These are phyloP conservation scores for Beauveria varroae DNA, from an alignment of 2,329 filamentous ascomycete species.

Conservation along the genomic window DNA sequence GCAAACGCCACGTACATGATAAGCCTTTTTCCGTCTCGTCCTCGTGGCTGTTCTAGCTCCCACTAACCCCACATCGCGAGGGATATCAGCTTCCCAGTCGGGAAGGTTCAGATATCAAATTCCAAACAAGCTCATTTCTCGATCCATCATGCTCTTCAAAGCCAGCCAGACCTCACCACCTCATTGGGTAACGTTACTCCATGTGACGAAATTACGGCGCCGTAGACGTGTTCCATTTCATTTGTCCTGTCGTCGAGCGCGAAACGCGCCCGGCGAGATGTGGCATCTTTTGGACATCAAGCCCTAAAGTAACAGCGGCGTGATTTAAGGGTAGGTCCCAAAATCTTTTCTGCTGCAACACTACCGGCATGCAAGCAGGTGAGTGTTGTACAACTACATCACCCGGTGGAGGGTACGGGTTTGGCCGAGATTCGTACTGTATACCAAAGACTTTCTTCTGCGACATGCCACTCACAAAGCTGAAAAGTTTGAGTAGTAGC, in stretches of 20 bases:
- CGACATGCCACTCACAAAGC: neutral
- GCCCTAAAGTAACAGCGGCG: neutral
- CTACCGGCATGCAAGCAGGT: neutral
- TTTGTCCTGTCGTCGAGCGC: neutral
- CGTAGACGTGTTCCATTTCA: neutral
- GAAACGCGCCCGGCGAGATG: neutral
- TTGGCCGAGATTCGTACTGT: no score
- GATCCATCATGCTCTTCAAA: neutral
- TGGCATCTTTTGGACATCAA: neutral
- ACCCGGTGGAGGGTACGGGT: no score
- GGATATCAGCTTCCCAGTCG: neutral
- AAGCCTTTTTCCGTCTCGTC: neutral
- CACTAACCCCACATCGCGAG: neutral
- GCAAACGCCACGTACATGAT: constrained; percentile 1
- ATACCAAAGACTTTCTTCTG: neutral
- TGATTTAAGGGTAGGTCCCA: neutral
- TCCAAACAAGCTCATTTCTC: neutral
- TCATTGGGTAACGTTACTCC: constrained; percentile 7
- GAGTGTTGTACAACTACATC: no score
- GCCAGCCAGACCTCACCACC: neutral
- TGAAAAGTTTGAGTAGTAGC: no score
- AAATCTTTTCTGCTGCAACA: neutral
- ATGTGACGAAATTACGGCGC: neutral
- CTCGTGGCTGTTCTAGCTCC: neutral
- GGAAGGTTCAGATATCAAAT: neutral